These are phyloP conservation scores for Globisporangium lucens DNA, from an alignment of 352 stramenopile genomes.

Conservation along the genomic window DNA sequence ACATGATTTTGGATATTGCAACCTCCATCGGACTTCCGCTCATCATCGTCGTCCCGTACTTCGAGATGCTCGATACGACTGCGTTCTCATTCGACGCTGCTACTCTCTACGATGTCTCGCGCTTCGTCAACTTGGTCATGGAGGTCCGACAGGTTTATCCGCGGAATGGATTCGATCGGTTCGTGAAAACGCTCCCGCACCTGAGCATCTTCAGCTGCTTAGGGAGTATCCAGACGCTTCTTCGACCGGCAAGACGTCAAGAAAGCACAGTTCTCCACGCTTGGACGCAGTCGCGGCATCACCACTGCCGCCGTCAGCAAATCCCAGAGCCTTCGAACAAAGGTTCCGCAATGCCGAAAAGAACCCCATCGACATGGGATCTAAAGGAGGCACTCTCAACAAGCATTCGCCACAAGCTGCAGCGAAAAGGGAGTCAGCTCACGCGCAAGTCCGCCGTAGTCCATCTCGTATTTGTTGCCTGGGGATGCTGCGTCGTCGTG, in stretches of 20 bases:
- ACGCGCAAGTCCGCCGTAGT: neutral
- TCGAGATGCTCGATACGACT: neutral
- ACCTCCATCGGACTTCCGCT: constrained; percentile 19
- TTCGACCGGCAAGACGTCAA: neutral
- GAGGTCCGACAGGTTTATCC: constrained; percentile 7
- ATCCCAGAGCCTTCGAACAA: neutral
- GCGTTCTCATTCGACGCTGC: neutral
- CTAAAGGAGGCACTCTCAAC: neutral
- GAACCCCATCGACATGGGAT: too few species aligned
- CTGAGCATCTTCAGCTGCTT: constrained; percentile 6
- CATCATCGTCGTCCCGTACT: constrained; percentile 9
- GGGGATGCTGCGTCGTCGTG: constrained; percentile 1
- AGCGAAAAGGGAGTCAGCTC: neutral
- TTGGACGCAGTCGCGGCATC: neutral
- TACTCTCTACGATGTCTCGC: constrained; percentile 7
- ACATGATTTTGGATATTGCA: constrained; percentile 18
- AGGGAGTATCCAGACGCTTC: constrained; percentile 1
- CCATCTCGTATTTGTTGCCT: neutral
- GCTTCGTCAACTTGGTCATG: constrained; percentile 5
- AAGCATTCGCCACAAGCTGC: neutral
- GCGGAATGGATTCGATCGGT: neutral
- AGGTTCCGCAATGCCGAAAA: too few species aligned
- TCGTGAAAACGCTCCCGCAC: constrained; percentile 1
- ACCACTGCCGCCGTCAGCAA: neutral
- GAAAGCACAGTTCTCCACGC: neutral